Conservation (phyloP, 2,329 filamentous ascomycete genomes). For the Microsporum canis region DNA sequence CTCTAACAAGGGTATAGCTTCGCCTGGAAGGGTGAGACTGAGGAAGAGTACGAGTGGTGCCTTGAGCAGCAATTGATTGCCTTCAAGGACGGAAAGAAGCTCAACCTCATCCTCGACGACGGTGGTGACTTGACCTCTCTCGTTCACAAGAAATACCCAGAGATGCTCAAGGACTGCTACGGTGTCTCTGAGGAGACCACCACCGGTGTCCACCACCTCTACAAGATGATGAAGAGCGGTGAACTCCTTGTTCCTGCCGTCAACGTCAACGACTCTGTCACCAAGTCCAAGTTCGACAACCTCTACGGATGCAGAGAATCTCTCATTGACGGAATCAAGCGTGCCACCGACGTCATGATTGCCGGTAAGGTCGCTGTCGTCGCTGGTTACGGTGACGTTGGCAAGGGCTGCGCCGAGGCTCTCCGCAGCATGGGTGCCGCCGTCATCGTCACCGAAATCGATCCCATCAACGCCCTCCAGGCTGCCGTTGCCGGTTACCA, state of each 20-base stretch:
- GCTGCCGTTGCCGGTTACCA: constrained; percentile 95
- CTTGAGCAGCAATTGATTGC: constrained; percentile 93
- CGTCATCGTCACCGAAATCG: constrained; percentile 91
- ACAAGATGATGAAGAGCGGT: constrained; percentile 90
- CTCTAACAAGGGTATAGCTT: constrained; percentile 35
- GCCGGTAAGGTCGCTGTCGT: constrained; percentile 97
- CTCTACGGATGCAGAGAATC: constrained; percentile 98
- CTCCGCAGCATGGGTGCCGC: constrained; percentile 95
- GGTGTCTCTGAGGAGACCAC: constrained; percentile 99
- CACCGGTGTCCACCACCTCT: constrained; percentile 98
- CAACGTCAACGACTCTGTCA: constrained; percentile 99
- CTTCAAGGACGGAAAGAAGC: constrained; percentile 92
- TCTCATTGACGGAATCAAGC: constrained; percentile 98
- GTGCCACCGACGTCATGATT: constrained; percentile 99
- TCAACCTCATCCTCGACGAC: constrained; percentile 98
- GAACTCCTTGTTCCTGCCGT: constrained; percentile 86
- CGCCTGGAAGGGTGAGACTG: constrained; percentile 82
- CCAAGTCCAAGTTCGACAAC: constrained; percentile 99
- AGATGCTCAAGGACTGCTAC: constrained; percentile 96
- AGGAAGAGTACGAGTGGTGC: constrained; percentile 99
- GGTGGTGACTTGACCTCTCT: constrained; percentile 94
- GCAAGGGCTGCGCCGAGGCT: constrained; percentile 95
- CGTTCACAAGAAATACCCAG: constrained; percentile 96
- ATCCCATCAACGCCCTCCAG: constrained; percentile 99
- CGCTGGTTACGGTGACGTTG: constrained; percentile 96